Percentiles rank a stretch among this genome's conserved stretches.
Evolutionary conservation across 2,329 filamentous ascomycete genomes (phyloP).

Genomic region (Fusarium transvaalense): DNA sequence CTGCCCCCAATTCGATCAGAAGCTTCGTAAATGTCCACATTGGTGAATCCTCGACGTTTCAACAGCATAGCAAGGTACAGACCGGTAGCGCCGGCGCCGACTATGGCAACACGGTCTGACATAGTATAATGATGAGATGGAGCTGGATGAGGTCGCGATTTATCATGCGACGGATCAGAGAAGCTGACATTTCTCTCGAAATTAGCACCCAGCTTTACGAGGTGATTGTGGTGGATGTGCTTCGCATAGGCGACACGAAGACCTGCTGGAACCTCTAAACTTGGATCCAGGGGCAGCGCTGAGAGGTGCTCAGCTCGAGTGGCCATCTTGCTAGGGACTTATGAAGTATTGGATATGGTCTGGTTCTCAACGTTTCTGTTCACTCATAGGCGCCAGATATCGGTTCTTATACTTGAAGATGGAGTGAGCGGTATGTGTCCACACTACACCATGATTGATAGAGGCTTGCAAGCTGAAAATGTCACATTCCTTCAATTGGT

Average conservation of each 20-base stretch:
- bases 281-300: background rate
- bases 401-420: background rate
- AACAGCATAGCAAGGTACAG: conserved; percentile 38
- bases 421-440: background rate
- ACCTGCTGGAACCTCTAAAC: background rate
- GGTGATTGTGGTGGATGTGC: conserved; percentile 2
- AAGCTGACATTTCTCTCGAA: background rate
- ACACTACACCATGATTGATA: fast-evolving
- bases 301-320: conserved; percentile 9
- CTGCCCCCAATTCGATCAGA: conserved; percentile 23
- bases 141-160: background rate
- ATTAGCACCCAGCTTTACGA: background rate
- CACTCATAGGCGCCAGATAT: fast-evolving
- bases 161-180: background rate
- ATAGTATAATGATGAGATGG: too few relatives aligned
- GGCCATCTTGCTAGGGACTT: background rate
- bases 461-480: conserved; percentile 2
- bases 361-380: too few relatives aligned
- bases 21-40: conserved; percentile 34
- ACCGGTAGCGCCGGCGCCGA: conserved; percentile 26
- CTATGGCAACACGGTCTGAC: conserved; percentile 29
- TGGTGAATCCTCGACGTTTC: conserved; percentile 20
- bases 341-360: background rate
- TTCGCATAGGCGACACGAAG: conserved; percentile 13
- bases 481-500: conserved; percentile 10